phyloP scores from a whole-genome alignment of 169 alveolate species.

The Babesia ovata region DNA sequence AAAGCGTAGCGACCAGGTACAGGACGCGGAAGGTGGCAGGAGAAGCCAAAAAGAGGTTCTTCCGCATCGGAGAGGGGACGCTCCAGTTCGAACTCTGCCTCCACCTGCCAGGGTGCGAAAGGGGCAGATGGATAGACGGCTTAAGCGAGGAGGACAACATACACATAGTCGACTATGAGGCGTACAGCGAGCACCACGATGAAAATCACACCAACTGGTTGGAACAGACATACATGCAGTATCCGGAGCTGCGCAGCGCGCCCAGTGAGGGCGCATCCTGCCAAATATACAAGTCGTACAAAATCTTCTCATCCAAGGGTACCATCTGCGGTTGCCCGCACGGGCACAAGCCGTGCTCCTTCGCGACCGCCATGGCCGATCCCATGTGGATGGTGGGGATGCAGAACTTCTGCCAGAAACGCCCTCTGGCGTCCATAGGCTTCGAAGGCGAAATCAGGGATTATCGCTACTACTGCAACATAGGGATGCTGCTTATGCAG shows the following conservation, averaged over 20 bases:
- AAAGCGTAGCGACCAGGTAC: slow-evolving; percentile 44
- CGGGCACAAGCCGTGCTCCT: slow-evolving; percentile 30
- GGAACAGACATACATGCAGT: slow-evolving; percentile 24
- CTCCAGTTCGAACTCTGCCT: slow-evolving; percentile 52
- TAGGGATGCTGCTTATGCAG: slow-evolving; percentile 47
- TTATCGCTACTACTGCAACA: slow-evolving; percentile 61
- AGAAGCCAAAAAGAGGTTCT: background rate
- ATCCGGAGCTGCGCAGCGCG: slow-evolving; percentile 42
- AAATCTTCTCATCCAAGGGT: slow-evolving; percentile 27
- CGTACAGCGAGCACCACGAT: slow-evolving; percentile 4
- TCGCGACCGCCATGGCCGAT: slow-evolving; percentile 33
- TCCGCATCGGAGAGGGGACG: slow-evolving; percentile 35
- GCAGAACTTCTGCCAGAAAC: slow-evolving; percentile 35
- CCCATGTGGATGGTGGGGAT: slow-evolving; percentile 28
- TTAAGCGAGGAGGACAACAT: slow-evolving; percentile 11
- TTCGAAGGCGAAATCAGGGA: slow-evolving; percentile 42
- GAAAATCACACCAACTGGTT: slow-evolving; percentile 16
- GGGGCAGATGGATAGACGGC: slow-evolving; percentile 39
- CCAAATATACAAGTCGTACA: slow-evolving; percentile 30
- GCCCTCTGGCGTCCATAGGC: slow-evolving; percentile 37
- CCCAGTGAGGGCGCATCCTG: slow-evolving; percentile 17
- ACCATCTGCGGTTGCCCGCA: slow-evolving; percentile 60
- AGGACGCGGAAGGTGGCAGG: slow-evolving; percentile 34
- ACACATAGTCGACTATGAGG: slow-evolving; percentile 17
- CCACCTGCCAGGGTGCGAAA: slow-evolving; percentile 42